Percentiles rank a stretch among this genome's conserved stretches.
These are phyloP conservation scores for Pythium vanterpoolii DNA, from an alignment of 352 stramenopile species.

Conservation along the genomic window DNA sequence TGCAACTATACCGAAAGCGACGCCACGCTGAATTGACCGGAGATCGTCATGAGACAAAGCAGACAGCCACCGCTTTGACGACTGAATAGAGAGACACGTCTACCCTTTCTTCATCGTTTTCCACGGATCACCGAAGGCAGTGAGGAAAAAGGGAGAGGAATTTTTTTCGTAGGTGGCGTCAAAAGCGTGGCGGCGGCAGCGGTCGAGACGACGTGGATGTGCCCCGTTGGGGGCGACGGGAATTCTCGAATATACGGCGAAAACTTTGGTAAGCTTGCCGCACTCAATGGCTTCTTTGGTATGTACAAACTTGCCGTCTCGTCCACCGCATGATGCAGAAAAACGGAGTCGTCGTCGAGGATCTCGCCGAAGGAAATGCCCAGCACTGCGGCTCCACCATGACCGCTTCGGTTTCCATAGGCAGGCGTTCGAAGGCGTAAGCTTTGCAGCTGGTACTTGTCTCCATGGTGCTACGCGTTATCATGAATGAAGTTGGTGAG, in stretches of 20 bases:
- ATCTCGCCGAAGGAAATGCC: neutral
- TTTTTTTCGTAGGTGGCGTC: neutral
- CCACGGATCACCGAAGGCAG: slow-evolving; percentile 29
- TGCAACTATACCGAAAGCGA: slow-evolving; percentile 48
- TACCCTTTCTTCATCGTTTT: slow-evolving; percentile 33
- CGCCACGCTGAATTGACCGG: neutral
- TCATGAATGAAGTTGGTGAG: neutral
- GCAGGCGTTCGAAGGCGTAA: slow-evolving; percentile 38
- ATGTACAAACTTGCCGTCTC: neutral
- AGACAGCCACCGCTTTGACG: neutral
- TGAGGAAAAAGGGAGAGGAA: slow-evolving; percentile 22
- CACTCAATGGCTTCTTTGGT: neutral
- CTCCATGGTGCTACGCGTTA: slow-evolving; percentile 20
- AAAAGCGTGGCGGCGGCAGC: slow-evolving; percentile 5
- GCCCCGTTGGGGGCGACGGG: slow-evolving; percentile 30
- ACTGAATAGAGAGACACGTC: slow-evolving; percentile 17
- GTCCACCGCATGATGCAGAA: slow-evolving; percentile 4
- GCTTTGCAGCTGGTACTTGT: slow-evolving; percentile 29
- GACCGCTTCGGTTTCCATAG: slow-evolving; percentile 15
- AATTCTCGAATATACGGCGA: slow-evolving; percentile 50
- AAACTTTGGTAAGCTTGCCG: slow-evolving; percentile 22
- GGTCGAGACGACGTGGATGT: slow-evolving; percentile 30
- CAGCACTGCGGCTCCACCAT: neutral
- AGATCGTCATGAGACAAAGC: neutral
- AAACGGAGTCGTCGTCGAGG: slow-evolving; percentile 2